Conservation (phyloP, 2,329 filamentous ascomycete genomes). For the Biscogniauxia sp. region DNA sequence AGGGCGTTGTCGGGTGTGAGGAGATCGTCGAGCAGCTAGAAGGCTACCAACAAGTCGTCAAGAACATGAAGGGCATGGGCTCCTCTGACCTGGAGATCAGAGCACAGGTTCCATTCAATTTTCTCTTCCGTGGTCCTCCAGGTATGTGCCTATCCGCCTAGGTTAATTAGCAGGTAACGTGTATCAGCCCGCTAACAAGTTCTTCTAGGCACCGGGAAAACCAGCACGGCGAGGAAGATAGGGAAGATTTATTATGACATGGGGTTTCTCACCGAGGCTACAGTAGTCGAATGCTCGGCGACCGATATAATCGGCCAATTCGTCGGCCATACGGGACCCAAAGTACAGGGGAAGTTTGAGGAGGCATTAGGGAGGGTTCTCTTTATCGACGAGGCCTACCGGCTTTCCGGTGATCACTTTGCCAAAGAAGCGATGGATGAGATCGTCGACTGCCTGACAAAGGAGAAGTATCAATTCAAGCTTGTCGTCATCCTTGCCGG, state of each 20-base stretch:
- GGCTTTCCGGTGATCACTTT: conserved; percentile 56
- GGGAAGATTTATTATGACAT: conserved; percentile 74
- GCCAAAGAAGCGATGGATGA: conserved; percentile 57
- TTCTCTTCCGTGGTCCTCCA: conserved; percentile 58
- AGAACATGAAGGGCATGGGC: conserved; percentile 42
- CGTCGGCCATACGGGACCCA: conserved; percentile 59
- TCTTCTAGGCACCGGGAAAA: conserved; percentile 53
- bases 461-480: conserved; percentile 56
- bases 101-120: conserved; percentile 56
- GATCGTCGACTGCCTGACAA: conserved; percentile 50
- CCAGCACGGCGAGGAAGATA: conserved; percentile 68
- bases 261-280: conserved; percentile 59
- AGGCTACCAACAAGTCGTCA: conserved; percentile 45
- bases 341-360: conserved; percentile 50
- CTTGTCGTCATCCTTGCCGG: conserved; percentile 68
- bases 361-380: conserved; percentile 62
- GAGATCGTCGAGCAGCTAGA: conserved; percentile 46
- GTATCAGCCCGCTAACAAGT: conserved; percentile 8
- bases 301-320: conserved; percentile 68
- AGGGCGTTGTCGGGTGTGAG: conserved; percentile 40
- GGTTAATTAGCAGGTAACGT: not conserved
- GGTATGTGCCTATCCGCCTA: conserved; percentile 36
- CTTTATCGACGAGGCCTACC: conserved; percentile 72
- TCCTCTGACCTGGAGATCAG: conserved; percentile 28
- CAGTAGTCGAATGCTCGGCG: conserved; percentile 65